These are phyloP conservation scores for Botrytis hyacinthi DNA, from an alignment of 2,329 filamentous ascomycete genomes.

Conservation along the genomic window DNA sequence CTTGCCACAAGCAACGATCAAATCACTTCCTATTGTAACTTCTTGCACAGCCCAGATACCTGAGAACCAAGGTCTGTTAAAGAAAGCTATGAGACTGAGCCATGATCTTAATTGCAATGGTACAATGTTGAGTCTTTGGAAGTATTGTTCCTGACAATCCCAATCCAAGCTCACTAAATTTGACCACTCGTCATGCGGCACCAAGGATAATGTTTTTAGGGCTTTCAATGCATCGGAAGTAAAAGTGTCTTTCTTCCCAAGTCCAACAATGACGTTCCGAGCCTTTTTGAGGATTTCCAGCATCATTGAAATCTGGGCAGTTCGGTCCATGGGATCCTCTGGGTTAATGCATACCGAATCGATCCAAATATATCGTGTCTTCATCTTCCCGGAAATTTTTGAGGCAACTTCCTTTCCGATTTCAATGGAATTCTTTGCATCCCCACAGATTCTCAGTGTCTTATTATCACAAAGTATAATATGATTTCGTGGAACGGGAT, in stretches of 20 bases:
- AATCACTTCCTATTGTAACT: background rate
- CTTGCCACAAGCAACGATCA: constrained; percentile 5
- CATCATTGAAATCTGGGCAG: constrained; percentile 23
- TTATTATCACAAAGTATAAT: constrained; percentile 2
- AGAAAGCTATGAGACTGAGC: constrained; percentile 14
- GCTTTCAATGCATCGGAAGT: constrained; percentile 13
- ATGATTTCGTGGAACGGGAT: constrained; percentile 9
- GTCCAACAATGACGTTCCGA: constrained; percentile 21
- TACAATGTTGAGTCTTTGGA: background rate
- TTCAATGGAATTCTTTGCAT: constrained; percentile 5
- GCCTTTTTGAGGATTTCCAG: constrained; percentile 23
- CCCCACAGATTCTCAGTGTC: background rate
- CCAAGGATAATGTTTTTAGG: background rate
- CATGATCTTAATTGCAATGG: background rate
- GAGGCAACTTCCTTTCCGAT: background rate
- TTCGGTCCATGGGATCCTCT: constrained; percentile 22
- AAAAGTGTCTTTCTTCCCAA: constrained; percentile 21
- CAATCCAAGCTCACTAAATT: constrained; percentile 3
- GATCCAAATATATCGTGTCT: constrained; percentile 21
- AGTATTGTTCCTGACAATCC: background rate
- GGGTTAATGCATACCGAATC: constrained; percentile 25
- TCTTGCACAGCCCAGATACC: constrained; percentile 16
- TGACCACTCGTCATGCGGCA: constrained; percentile 11
- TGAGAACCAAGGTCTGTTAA: constrained; percentile 14
- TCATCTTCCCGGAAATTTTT: background rate